These are phyloP conservation scores for Helianthus tuberosus DNA, from an alignment of 129 eudicot species.

Conservation along the genomic window DNA sequence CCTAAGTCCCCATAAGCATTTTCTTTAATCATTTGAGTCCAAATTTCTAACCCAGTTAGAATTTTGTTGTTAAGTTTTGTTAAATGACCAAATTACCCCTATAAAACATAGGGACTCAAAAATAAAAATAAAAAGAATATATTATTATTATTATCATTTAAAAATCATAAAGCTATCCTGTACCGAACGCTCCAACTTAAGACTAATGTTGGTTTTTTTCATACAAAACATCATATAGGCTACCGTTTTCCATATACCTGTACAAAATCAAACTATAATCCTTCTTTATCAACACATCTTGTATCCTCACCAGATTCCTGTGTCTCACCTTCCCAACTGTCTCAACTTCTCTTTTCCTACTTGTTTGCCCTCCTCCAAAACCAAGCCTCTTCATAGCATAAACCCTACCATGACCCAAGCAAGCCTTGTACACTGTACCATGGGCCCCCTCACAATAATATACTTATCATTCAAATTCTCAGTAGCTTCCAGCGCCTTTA, in stretches of 20 bases:
- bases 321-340: conserved; percentile 86
- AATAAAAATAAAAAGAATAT: too few species aligned
- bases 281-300: conserved; percentile 65
- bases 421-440: conserved; percentile 84
- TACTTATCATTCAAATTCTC: conserved; percentile 67
- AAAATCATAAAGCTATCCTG: conserved; percentile 76
- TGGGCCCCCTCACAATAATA: conserved; percentile 84
- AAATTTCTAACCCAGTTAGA: too few species aligned
- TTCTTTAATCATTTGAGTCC: too few species aligned
- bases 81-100: too few species aligned
- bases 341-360: conserved; percentile 85
- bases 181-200: conserved; percentile 68
- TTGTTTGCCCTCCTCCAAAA: conserved; percentile 52
- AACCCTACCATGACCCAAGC: conserved; percentile 50
- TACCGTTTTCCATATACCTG: conserved; percentile 76
- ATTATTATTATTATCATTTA: too few species aligned
- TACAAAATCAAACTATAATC: conserved; percentile 72
- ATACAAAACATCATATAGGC: conserved; percentile 79
- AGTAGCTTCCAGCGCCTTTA: conserved; percentile 66
- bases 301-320: conserved; percentile 68
- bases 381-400: conserved; percentile 73
- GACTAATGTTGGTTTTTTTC: conserved; percentile 41
- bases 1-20: too few species aligned
- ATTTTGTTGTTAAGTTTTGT: too few species aligned
- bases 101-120: too few species aligned